These are phyloP conservation scores for Trichoderma afroharzianum DNA, from an alignment of 2,329 filamentous ascomycete species.

Conservation along the genomic window DNA sequence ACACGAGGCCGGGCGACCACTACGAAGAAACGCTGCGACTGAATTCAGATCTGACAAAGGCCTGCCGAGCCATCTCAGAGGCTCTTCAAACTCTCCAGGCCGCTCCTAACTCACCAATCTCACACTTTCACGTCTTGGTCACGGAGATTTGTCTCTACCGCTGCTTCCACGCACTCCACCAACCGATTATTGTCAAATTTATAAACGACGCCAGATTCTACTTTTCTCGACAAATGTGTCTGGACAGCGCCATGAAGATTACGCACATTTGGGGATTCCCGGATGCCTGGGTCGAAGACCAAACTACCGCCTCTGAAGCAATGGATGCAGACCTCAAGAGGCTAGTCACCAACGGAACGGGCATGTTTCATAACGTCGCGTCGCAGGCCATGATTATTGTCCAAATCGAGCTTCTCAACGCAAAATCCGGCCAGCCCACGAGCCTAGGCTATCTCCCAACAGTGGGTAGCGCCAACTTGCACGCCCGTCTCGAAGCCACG, in stretches of 20 bases:
- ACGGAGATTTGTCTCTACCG: constrained; percentile 44
- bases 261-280: constrained; percentile 32
- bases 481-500: constrained; percentile 28
- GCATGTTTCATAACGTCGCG: constrained; percentile 41
- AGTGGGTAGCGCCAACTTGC: constrained; percentile 32
- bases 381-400: constrained; percentile 41
- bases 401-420: constrained; percentile 44
- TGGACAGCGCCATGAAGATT: constrained; percentile 41
- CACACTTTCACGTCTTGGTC: constrained; percentile 40
- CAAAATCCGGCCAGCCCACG: constrained; percentile 39
- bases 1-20: constrained; percentile 39
- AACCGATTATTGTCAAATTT: constrained; percentile 44
- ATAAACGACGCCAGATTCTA: constrained; percentile 46
- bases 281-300: constrained; percentile 20
- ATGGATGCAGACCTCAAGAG: constrained; percentile 27
- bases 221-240: constrained; percentile 50
- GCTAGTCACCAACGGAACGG: constrained; percentile 39
- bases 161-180: constrained; percentile 52
- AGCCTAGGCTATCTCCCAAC: constrained; percentile 30
- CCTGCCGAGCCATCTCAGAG: constrained; percentile 33
- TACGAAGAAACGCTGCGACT: constrained; percentile 48
- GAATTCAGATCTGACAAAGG: constrained; percentile 42
- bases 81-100: constrained; percentile 35
- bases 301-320: constrained; percentile 18
- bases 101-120: constrained; percentile 26